Evolutionary conservation across 2,329 filamentous ascomycete species (phyloP).

Genomic region (Colletotrichum brevisporum): DNA sequence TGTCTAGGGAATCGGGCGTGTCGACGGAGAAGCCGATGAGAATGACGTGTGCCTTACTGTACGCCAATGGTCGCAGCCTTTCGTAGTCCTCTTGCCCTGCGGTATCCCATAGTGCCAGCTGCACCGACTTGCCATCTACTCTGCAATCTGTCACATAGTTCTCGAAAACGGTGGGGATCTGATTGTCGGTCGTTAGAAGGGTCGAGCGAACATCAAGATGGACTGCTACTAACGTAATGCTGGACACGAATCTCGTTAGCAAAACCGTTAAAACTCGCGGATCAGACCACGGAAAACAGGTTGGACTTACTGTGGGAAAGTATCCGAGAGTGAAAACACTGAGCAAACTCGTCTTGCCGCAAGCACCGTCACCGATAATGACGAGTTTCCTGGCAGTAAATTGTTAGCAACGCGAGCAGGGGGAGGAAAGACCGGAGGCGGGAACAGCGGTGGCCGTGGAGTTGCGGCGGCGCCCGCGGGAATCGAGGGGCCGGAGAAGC

Average conservation of each 20-base stretch:
- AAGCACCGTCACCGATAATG: conserved; percentile 97
- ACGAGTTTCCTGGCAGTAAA: conserved; percentile 83
- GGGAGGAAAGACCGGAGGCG: background rate
- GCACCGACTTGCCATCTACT: conserved; percentile 98
- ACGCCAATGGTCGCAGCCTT: conserved; percentile 91
- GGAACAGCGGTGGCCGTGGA: background rate
- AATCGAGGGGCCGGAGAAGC: conserved; percentile 2
- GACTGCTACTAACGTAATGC: conserved; percentile 69
- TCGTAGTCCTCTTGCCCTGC: conserved; percentile 99
- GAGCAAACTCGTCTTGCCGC: conserved; percentile 96
- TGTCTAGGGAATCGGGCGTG: conserved; percentile 94
- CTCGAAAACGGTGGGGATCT: conserved; percentile 98
- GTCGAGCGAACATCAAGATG: conserved; percentile 19
- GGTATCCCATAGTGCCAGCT: conserved; percentile 99
- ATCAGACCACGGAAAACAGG: conserved; percentile 22
- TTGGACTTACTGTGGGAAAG: conserved; percentile 88
- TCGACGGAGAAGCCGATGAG: conserved; percentile 96
- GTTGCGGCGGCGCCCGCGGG: background rate
- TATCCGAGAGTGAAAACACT: conserved; percentile 98
- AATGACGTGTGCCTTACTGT: conserved; percentile 97
- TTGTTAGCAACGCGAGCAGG: background rate
- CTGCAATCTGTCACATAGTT: conserved; percentile 99
- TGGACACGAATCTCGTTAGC: conserved; percentile 47
- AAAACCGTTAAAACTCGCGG: conserved; percentile 46
- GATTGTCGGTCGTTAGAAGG: conserved; percentile 40